Conservation (phyloP, 1,284 basidiomycete species). For the Apiotrichum brassicae region DNA sequence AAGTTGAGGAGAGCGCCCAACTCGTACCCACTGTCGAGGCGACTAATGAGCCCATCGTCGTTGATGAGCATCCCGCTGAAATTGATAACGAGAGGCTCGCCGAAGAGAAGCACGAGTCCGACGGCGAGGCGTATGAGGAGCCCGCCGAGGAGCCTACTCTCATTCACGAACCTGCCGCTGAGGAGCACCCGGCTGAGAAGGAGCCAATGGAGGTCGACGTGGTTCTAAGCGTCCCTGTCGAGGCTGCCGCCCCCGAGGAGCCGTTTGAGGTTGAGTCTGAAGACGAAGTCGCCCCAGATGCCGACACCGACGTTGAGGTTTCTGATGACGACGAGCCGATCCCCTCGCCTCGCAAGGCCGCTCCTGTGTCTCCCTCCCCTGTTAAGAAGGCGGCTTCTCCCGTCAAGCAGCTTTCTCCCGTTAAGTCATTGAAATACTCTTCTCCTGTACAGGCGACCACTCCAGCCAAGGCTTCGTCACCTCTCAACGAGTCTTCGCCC, state of each 20-base stretch:
- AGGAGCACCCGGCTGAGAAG: background rate
- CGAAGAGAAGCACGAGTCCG: background rate
- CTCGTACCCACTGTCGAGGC: background rate
- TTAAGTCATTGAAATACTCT: conserved; percentile 1
- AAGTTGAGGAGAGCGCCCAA: background rate
- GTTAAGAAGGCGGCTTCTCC: background rate
- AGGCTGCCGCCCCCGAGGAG: too few relatives aligned
- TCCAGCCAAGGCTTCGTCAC: background rate
- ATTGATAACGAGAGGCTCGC: background rate
- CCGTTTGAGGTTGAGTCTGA: background rate
- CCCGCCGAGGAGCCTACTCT: too few relatives aligned
- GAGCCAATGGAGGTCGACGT: background rate
- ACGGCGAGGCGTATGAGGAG: too few relatives aligned
- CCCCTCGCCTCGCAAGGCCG: conserved; percentile 2
- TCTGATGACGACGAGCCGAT: background rate
- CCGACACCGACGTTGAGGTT: background rate
- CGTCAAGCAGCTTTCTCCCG: background rate
- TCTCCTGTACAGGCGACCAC: background rate
- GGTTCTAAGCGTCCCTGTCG: too few relatives aligned
- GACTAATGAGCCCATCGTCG: conserved; percentile 1
- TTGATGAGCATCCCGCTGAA: background rate
- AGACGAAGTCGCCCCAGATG: background rate
- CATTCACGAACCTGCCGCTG: too few relatives aligned
- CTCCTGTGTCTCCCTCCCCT: background rate
- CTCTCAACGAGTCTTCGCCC: background rate